Conservation (phyloP, 148 eudicot species). For the Limonium bicolor region DNA sequence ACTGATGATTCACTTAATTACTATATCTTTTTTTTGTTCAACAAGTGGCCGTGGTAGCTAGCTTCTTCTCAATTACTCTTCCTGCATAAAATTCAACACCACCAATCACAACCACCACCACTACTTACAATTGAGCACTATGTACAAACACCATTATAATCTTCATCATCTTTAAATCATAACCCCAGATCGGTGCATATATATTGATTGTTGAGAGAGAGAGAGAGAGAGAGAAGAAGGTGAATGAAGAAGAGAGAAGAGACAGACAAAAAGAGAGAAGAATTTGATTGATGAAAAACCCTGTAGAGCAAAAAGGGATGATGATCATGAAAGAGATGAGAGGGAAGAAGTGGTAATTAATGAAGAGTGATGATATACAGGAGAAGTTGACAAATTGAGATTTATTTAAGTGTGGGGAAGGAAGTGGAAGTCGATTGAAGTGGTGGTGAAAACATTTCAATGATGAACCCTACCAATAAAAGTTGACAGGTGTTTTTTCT, state of each 20-base stretch:
- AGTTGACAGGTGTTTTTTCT: conserved; percentile 41
- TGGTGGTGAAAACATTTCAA: conserved; percentile 3
- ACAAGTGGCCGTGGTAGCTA: too few species aligned
- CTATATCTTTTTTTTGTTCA: too few species aligned
- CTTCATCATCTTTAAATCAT: conserved; percentile 20
- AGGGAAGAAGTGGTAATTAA: neutral
- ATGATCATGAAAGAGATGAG: neutral
- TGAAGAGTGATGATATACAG: conserved; percentile 1
- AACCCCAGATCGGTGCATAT: neutral
- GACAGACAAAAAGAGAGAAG: neutral
- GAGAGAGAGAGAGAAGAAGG: conserved; percentile 3
- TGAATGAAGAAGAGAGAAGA: neutral
- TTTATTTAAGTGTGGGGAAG: neutral
- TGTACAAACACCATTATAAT: neutral
- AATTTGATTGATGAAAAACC: neutral
- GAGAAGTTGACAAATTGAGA: neutral
- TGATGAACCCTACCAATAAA: conserved; percentile 42
- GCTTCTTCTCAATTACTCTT: neutral
- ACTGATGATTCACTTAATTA: too few species aligned
- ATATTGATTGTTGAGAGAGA: conserved; percentile 1
- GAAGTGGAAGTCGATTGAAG: conserved; percentile 8
- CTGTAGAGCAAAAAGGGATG: neutral
- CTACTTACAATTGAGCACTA: neutral
- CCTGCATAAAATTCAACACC: conserved; percentile 19
- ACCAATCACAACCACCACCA: neutral